phyloP scores from a whole-genome alignment of 2,329 filamentous ascomycete genomes.

The Neonectria hederae region DNA sequence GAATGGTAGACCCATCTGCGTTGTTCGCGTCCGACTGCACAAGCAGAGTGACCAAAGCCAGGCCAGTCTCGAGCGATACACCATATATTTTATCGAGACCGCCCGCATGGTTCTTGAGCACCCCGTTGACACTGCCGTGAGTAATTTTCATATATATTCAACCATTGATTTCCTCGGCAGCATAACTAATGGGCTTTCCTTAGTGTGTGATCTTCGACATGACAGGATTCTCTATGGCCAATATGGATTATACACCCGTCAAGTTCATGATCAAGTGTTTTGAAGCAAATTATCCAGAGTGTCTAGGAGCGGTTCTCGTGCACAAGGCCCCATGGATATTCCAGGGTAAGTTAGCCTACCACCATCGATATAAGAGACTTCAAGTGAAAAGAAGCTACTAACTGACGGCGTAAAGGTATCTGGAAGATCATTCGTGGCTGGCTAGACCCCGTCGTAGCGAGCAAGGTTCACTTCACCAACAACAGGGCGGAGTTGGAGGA shows the following conservation, averaged over 20 bases:
- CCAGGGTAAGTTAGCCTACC: conserved; percentile 70
- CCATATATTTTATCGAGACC: conserved; percentile 94
- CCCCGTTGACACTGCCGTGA: conserved; percentile 90
- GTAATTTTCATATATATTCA: conserved; percentile 50
- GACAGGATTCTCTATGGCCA: conserved; percentile 91
- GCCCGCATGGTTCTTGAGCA: conserved; percentile 82
- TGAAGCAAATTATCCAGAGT: conserved; percentile 98
- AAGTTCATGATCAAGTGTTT: conserved; percentile 99
- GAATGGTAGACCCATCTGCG: conserved; percentile 83
- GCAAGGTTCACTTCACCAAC: conserved; percentile 93
- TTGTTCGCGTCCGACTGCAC: conserved; percentile 85
- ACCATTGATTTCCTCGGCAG: not conserved
- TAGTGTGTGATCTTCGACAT: conserved; percentile 96
- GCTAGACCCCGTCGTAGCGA: conserved; percentile 95
- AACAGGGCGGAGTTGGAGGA: conserved; percentile 79
- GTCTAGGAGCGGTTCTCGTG: conserved; percentile 86
- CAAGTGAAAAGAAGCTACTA: conserved; percentile 5
- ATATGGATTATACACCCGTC: conserved; percentile 98
- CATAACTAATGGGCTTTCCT: conserved; percentile 34
- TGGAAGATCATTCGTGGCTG: conserved; percentile 96
- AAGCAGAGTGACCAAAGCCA: conserved; percentile 83
- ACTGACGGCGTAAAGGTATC: conserved; percentile 66
- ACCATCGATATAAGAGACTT: not conserved
- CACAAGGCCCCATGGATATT: conserved; percentile 99
- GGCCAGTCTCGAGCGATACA: conserved; percentile 85